phyloP scores from a whole-genome alignment of 2,329 filamentous ascomycete species.

The Cytospora leucostoma region DNA sequence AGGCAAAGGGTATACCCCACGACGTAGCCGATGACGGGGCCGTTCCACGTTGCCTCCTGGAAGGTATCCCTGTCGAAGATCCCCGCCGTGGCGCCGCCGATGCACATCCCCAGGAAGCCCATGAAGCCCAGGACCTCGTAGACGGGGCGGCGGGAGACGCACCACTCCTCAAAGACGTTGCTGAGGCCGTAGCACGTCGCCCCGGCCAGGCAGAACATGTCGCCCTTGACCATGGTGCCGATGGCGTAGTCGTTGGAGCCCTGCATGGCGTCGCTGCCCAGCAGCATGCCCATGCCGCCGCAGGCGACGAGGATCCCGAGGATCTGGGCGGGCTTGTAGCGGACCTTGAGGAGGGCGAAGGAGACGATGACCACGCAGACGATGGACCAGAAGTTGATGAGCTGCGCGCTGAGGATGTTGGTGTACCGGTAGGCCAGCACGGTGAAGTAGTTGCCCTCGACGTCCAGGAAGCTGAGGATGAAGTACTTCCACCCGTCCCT shows the following conservation, averaged over 20 bases:
- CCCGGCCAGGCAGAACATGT: constrained; percentile 86
- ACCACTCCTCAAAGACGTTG: constrained; percentile 93
- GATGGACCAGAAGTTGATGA: constrained; percentile 99
- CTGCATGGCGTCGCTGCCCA: constrained; percentile 85
- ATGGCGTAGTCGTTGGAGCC: constrained; percentile 68
- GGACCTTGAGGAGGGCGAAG: constrained; percentile 78
- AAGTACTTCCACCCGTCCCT: constrained; percentile 91
- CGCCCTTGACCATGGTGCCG: constrained; percentile 80
- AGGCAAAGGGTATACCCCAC: constrained; percentile 87
- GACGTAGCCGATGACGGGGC: constrained; percentile 75
- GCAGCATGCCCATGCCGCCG: constrained; percentile 83
- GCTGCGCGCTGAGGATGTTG: constrained; percentile 86
- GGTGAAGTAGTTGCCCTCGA: constrained; percentile 97
- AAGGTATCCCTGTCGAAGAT: constrained; percentile 88
- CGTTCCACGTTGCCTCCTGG: constrained; percentile 63
- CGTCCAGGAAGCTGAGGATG: constrained; percentile 89
- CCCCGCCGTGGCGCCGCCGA: constrained; percentile 86
- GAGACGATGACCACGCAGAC: constrained; percentile 87
- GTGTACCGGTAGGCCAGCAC: constrained; percentile 92
- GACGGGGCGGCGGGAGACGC: constrained; percentile 81
- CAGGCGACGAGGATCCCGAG: constrained; percentile 86
- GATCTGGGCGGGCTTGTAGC: constrained; percentile 87
- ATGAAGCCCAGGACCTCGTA: constrained; percentile 95
- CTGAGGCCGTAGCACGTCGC: constrained; percentile 88
- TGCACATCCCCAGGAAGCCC: constrained; percentile 82